Conservation (phyloP, 1,139 yeast genomes). For the Scheffersomyces cryptocercus region DNA sequence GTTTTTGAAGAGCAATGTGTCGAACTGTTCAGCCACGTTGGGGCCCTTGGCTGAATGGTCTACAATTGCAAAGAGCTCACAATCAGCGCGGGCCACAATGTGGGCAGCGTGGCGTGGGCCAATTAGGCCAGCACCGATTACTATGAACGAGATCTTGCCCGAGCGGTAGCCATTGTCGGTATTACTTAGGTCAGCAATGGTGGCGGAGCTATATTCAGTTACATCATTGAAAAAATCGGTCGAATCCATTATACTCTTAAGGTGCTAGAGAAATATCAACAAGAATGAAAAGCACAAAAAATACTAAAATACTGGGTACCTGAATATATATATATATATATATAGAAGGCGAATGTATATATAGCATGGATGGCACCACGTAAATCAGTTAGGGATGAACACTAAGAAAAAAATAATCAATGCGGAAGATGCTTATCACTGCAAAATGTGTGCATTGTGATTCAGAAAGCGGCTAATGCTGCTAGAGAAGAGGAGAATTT, state of each 20-base stretch:
- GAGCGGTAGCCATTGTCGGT: no score
- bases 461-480: no score
- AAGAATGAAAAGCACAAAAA: neutral
- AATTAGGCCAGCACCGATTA: conserved; percentile 26
- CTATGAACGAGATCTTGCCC: conserved; percentile 13
- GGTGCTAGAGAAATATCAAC: neutral
- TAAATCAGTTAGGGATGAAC: no score
- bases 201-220: conserved; percentile 5
- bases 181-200: conserved; percentile 1
- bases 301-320: no score
- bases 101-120: conserved; percentile 27
- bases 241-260: conserved; percentile 7
- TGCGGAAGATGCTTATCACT: no score
- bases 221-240: conserved; percentile 7
- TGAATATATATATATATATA: neutral
- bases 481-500: no score
- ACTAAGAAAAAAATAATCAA: no score
- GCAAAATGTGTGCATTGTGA: no score
- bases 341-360: neutral
- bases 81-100: conserved; percentile 23
- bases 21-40: conserved; percentile 24
- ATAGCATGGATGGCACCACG: neutral
- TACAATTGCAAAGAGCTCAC: conserved; percentile 34
- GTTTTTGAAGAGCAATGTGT: conserved; percentile 26
- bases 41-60: conserved; percentile 46